Evolutionary conservation across 176 grass and related monocot genomes (phyloP).

Genomic region (Oryza longistaminata): DNA sequence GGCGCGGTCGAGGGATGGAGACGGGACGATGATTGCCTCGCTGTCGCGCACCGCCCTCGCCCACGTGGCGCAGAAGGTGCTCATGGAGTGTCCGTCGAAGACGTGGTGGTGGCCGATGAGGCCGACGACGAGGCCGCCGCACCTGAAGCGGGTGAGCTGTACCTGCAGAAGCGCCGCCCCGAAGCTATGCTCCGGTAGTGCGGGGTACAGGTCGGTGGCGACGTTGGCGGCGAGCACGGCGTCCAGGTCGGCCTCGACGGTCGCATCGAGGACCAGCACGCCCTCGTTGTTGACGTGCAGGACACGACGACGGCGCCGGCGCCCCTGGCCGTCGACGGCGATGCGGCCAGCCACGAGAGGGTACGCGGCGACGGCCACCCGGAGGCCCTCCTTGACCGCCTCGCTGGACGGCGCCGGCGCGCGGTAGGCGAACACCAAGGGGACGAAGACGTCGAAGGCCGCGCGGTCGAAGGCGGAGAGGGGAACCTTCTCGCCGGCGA

Average conservation of each 20-base stretch:
- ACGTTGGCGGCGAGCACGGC: not conserved
- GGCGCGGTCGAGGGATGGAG: not conserved
- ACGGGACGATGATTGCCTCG: not conserved
- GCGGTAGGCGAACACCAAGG: slow-evolving; percentile 27
- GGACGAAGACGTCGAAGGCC: slow-evolving; percentile 31
- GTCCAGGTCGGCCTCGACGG: no score
- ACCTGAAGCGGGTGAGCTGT: slow-evolving; percentile 36
- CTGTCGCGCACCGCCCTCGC: slow-evolving; percentile 12
- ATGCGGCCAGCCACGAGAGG: slow-evolving; percentile 7
- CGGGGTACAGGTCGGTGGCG: slow-evolving; percentile 8
- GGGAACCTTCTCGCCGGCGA: slow-evolving; percentile 19
- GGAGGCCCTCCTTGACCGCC: slow-evolving; percentile 31
- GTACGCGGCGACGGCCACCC: slow-evolving; percentile 7
- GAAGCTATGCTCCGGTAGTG: not conserved
- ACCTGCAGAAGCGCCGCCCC: slow-evolving; percentile 28
- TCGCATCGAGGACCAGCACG: no score
- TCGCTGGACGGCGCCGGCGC: slow-evolving; percentile 37
- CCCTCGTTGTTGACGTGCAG: no score
- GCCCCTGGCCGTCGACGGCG: not conserved
- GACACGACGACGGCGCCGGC: no score
- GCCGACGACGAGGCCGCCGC: slow-evolving; percentile 39
- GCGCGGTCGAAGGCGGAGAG: slow-evolving; percentile 43
- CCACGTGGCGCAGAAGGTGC: slow-evolving; percentile 16
- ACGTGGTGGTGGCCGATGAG: not conserved
- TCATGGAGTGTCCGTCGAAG: slow-evolving; percentile 36